Conservation (phyloP, 371 early-diverging fungal species). For the Zychaea mexicana region DNA sequence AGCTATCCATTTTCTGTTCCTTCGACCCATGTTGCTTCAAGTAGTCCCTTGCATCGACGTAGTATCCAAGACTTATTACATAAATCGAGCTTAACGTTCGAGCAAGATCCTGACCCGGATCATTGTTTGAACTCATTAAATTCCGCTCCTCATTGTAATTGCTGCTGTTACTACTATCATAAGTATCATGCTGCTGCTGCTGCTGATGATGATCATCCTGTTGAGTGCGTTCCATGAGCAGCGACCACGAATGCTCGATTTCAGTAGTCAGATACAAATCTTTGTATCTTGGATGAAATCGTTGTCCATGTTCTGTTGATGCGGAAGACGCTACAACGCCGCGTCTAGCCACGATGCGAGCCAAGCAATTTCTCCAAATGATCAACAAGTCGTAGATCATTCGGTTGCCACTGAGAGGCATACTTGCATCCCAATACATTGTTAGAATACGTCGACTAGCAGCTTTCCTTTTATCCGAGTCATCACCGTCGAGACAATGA, state of each 20-base stretch:
- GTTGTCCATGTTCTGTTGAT: background rate
- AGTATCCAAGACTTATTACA: slow-evolving; percentile 59
- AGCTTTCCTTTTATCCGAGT: slow-evolving; percentile 20
- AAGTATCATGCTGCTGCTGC: too few relatives aligned
- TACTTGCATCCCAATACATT: slow-evolving; percentile 47
- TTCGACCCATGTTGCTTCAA: slow-evolving; percentile 42
- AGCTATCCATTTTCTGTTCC: slow-evolving; percentile 53
- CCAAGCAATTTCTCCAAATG: slow-evolving; percentile 55
- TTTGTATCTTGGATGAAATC: background rate
- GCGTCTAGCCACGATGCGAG: slow-evolving; percentile 36
- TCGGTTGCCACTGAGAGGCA: slow-evolving; percentile 54
- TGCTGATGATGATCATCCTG: background rate
- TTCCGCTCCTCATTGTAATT: background rate
- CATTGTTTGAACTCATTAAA: slow-evolving; percentile 6
- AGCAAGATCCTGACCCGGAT: slow-evolving; percentile 16
- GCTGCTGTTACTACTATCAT: too few relatives aligned
- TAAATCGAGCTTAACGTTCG: slow-evolving; percentile 49
- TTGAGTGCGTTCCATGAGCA: slow-evolving; percentile 31
- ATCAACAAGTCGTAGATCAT: slow-evolving; percentile 54
- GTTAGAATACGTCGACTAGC: slow-evolving; percentile 51
- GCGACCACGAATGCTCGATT: slow-evolving; percentile 46
- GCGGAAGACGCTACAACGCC: background rate
- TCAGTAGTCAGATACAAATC: slow-evolving; percentile 22
- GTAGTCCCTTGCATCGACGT: slow-evolving; percentile 54
- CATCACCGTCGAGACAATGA: slow-evolving; percentile 37